A percentile compares a stretch with the other conserved stretches of the same genome.
Conservation (phyloP, 495 filamentous ascomycete genomes). For the Talaromyces wortmannii region DNA sequence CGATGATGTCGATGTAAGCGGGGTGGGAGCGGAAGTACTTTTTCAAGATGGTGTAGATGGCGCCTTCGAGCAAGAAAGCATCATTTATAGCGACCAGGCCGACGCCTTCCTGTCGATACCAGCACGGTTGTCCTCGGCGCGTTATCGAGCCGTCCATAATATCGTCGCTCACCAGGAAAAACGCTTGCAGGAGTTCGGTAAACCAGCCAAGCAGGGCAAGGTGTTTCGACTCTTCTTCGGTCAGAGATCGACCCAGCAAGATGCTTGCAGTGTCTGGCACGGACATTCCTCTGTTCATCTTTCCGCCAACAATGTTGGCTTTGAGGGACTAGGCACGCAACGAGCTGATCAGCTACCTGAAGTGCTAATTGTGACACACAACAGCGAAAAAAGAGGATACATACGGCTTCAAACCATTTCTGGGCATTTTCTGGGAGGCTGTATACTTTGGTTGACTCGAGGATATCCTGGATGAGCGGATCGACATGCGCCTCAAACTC, state of each 20-base stretch:
- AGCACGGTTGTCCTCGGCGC: slow-evolving; percentile 87
- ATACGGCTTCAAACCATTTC: slow-evolving; percentile 83
- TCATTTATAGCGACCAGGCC: slow-evolving; percentile 98
- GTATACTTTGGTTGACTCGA: slow-evolving; percentile 68
- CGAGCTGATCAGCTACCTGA: slow-evolving; percentile 8
- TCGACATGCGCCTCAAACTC: slow-evolving; percentile 90
- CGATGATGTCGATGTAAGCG: slow-evolving; percentile 80
- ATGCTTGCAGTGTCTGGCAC: slow-evolving; percentile 83
- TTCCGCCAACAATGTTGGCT: slow-evolving; percentile 85
- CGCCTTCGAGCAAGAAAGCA: slow-evolving; percentile 87
- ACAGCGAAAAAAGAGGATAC: slow-evolving; percentile 5
- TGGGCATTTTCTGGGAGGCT: slow-evolving; percentile 73
- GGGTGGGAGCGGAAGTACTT: slow-evolving; percentile 84
- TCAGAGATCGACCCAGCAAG: slow-evolving; percentile 66
- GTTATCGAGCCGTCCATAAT: slow-evolving; percentile 97
- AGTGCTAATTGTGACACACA: too few relatives aligned
- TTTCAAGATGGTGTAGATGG: slow-evolving; percentile 87
- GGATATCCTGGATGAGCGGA: slow-evolving; percentile 66
- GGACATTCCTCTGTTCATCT: slow-evolving; percentile 98
- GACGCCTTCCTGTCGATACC: slow-evolving; percentile 83
- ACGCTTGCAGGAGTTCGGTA: slow-evolving; percentile 95
- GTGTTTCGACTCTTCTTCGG: slow-evolving; percentile 74
- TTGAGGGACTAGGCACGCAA: slow-evolving; percentile 54
- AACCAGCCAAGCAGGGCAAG: slow-evolving; percentile 88
- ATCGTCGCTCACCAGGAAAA: slow-evolving; percentile 97